Conservation (phyloP, 2,329 filamentous ascomycete genomes). For the Byssoonygena ceratinophila region DNA sequence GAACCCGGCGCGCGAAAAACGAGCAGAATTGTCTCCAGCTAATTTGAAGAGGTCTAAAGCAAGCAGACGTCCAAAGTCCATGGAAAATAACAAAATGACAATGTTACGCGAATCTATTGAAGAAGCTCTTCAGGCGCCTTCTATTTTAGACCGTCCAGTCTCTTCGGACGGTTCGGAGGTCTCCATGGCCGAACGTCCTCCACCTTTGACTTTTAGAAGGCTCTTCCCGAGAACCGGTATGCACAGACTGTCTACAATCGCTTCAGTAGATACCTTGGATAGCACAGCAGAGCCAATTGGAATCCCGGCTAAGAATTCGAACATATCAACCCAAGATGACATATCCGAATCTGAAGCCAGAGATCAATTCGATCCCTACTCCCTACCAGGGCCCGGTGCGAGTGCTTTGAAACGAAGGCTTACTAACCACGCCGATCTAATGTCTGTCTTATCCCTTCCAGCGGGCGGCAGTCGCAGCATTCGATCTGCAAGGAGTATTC, state of each 20-base stretch:
- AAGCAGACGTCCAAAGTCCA: constrained; percentile 15
- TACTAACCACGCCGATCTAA: constrained; percentile 85
- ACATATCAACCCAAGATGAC: constrained; percentile 7
- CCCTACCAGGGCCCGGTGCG: constrained; percentile 41
- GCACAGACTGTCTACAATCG: constrained; percentile 48
- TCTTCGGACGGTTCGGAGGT: constrained; percentile 32
- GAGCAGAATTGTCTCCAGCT: not conserved
- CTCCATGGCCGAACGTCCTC: constrained; percentile 29
- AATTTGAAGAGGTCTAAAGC: constrained; percentile 21
- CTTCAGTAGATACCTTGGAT: constrained; percentile 45
- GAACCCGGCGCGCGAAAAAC: not conserved
- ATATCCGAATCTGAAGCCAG: constrained; percentile 32
- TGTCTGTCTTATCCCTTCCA: constrained; percentile 73
- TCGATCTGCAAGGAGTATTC: constrained; percentile 65
- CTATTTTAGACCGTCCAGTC: constrained; percentile 23
- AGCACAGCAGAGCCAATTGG: constrained; percentile 4
- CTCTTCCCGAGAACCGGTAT: constrained; percentile 45
- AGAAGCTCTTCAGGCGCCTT: constrained; percentile 19
- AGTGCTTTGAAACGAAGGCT: constrained; percentile 57
- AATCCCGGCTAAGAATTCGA: not conserved
- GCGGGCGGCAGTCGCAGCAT: constrained; percentile 52
- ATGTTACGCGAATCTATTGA: constrained; percentile 22
- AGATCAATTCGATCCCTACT: constrained; percentile 38
- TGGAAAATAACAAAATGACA: constrained; percentile 18
- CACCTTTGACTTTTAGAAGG: constrained; percentile 34